These are phyloP conservation scores for Excoecaria cochinchinensis DNA, from an alignment of 345 rosid genomes.

Conservation along the genomic window DNA sequence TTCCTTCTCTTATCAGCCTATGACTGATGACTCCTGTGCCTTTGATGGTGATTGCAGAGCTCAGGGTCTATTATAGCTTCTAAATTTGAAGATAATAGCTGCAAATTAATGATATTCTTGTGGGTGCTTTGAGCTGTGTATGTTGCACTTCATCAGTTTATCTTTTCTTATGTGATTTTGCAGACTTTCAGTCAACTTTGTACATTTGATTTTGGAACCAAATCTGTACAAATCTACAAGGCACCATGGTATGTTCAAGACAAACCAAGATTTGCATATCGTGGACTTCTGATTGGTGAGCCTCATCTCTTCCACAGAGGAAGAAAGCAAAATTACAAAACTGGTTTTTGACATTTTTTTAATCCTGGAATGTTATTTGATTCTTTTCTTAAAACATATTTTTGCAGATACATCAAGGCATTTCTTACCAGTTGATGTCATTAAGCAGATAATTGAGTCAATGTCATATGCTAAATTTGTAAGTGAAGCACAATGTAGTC, in stretches of 20 bases:
- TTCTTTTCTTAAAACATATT: constrained; percentile 2
- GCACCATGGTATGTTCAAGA: constrained; percentile 92
- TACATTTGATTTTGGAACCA: constrained; percentile 62
- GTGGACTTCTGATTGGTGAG: constrained; percentile 82
- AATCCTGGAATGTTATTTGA: constrained; percentile 3
- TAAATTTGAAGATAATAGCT: background rate
- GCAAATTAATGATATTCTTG: background rate
- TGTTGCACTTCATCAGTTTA: background rate
- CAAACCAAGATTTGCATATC: constrained; percentile 78
- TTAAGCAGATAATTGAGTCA: constrained; percentile 80
- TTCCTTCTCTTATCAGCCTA: background rate
- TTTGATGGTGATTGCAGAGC: background rate
- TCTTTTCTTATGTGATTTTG: constrained; percentile 20
- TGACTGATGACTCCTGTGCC: background rate
- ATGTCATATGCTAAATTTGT: constrained; percentile 97
- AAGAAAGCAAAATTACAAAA: background rate
- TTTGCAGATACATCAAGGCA: constrained; percentile 94
- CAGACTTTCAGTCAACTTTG: constrained; percentile 98
- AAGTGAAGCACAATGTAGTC: constrained; percentile 18
- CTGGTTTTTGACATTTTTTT: background rate
- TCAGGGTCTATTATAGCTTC: background rate
- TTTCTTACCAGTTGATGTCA: constrained; percentile 65
- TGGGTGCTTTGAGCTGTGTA: background rate
- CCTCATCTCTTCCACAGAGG: background rate
- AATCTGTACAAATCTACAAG: constrained; percentile 62